Base-by-base conservation (phyloP, 2,329 filamentous ascomycete genomes). In the Botrytis paeoniae region DNA sequence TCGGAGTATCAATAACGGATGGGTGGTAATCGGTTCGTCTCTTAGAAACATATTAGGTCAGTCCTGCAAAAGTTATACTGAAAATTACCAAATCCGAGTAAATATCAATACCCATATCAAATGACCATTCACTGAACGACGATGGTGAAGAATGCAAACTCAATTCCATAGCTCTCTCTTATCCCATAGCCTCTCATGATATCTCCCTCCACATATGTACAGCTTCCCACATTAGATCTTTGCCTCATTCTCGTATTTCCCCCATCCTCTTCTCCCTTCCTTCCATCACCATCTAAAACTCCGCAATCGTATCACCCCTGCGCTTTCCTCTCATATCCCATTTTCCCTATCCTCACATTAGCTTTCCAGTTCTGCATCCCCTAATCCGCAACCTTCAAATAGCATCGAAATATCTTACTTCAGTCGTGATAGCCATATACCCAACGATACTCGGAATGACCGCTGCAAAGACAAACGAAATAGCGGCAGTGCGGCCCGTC, bases 291-390 rank as follows among this genome's bases (percentile, higher is more conserved):
- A 62, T 63, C 72, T 77, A 98, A 82, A 88, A 95, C 84, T 98
- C 95, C 72, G 86, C 85, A 80, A 97, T 87, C n/a, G 91, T 86
- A 81, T 98, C 95, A 71, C 94, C 95, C 83, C 89, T 92, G 82
- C 93, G 88, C 91, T 98, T 98, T 73, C 91, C 95, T 78, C 94
- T 89, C 78, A 98, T 82, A 66, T 97, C 88, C 82, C 86, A 97
- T 81, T 95, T 94, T 80, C 95, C 96, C 95, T 98, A 79, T 63
- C 39, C 73, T 73, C 43, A 74, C 29, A 75, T 79, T 62, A 78
- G 76, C 69, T 75, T 29, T 12, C 74, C 78, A 43, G 68, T 18
- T n/a, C 61, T 22, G 45, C 29, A 69, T 20, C 1, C 41, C 25
- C 29, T 3, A 32, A 12, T 48, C 14, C 37, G 32, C 10, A 41